Base-by-base conservation (phyloP, 805 yeast species). In the Hanseniaspora occidentalis region DNA sequence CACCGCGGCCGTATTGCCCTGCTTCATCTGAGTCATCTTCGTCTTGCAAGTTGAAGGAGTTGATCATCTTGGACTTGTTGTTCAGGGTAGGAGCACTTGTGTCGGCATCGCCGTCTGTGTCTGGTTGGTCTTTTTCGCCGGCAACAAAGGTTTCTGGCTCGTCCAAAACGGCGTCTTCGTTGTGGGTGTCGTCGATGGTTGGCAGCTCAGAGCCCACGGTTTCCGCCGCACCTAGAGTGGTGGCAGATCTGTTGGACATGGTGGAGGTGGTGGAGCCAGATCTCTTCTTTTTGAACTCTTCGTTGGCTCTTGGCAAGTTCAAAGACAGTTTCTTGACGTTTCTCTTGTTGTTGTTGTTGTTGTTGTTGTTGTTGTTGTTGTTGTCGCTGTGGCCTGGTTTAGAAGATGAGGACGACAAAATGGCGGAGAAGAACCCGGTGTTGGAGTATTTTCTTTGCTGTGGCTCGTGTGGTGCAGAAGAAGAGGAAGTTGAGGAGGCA, bases 401-500 rank as follows among this genome's bases (percentile, higher is more conserved):
- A 4, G 33, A 24, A 11, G 34, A n/a, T 20, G 39, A 14, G 10
- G 50, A 41, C 34, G 44, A 48, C 5, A 50, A 27, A 46, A 53
- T 46, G 8, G 49, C 46, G 3, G 51, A 46, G 23, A 54, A 50
- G 21, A 56, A 35, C 8, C 54, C 50, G 19, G 54, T 50, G 11
- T 50, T 48, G 14, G 59, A 54, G 3, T 54, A 56, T 38, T 54
- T 52, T 42, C 60, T 48, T 8, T 42, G 35, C 16, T 47, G 20
- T 13, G 29, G 22, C n/a, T n/a, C n/a, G n/a, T n/a, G n/a, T n/a
- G n/a, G n/a, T n/a, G n/a, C n/a, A n/a, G n/a, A 31, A 23, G 27
- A 20, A 4, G 20, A 17, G 20, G 23, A 18, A 17, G 19, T 21
- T 4, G n/a, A 17, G 21, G 6, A 20, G 3, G 25, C 13, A n/a